Evolutionary conservation across 768 basidiomycete species (phyloP).

Genomic region (Lactarius sanguifluus): DNA sequence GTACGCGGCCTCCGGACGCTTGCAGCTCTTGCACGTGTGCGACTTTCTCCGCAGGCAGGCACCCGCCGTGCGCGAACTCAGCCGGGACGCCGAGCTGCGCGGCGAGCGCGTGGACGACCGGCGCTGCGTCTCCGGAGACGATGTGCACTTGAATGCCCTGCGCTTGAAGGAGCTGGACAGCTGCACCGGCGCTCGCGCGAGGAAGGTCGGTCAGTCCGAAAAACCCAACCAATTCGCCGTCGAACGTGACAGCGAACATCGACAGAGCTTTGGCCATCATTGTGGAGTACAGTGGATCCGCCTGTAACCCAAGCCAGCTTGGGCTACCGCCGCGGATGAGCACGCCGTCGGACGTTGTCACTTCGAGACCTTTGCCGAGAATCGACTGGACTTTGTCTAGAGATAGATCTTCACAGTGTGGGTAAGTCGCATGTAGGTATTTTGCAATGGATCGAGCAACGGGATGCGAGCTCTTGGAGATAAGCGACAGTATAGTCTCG

Average conservation of each 20-base stretch:
- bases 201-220: slow-evolving; percentile 47
- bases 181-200: slow-evolving; percentile 43
- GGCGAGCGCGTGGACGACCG: slow-evolving; percentile 46
- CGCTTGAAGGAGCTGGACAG: slow-evolving; percentile 40
- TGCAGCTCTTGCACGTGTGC: slow-evolving; percentile 36
- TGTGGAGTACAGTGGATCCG: slow-evolving; percentile 36
- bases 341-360: slow-evolving; percentile 38
- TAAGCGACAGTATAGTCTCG: slow-evolving; percentile 35
- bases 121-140: slow-evolving; percentile 50
- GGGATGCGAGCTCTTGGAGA: slow-evolving; percentile 40
- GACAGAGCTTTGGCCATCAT: slow-evolving; percentile 44
- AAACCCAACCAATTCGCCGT: slow-evolving; percentile 34
- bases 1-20: slow-evolving; percentile 33
- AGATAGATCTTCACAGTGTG: slow-evolving; percentile 17
- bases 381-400: slow-evolving; percentile 33
- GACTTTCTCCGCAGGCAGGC: slow-evolving; percentile 50
- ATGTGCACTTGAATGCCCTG: slow-evolving; percentile 44
- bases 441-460: slow-evolving; percentile 38
- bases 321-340: slow-evolving; percentile 41
- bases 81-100: slow-evolving; percentile 40
- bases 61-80: slow-evolving; percentile 42
- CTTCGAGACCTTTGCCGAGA: slow-evolving; percentile 40
- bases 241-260: slow-evolving; percentile 43
- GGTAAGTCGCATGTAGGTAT: slow-evolving; percentile 32
- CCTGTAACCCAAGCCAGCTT: slow-evolving; percentile 37